Base-by-base conservation (phyloP, 108 stramenopile genomes). In the Cyclotella atomus region DNA sequence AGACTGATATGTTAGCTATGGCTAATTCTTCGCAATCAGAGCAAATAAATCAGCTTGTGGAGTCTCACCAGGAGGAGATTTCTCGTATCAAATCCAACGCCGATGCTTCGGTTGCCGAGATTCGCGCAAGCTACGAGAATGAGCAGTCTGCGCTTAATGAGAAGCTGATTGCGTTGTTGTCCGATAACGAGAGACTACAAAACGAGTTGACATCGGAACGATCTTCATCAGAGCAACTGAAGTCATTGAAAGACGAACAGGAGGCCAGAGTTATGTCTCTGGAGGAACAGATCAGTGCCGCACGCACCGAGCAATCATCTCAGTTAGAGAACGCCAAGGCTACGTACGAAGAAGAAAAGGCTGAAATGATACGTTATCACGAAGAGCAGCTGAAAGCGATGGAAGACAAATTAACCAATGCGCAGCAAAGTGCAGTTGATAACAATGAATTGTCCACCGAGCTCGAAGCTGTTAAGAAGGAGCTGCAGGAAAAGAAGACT, bases 381-480 rank as follows among this genome's bases (percentile, higher is more conserved):
- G 54, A 81, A 41, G 52, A 74, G 2, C 61, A 83, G 17, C 16
- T 76, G 21, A 57, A 36, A 21, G 29, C 25, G 19, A 23, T 44
- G 38, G 6, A 41, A 29, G 36, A 62, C n/a, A 28, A 32, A 20
- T 28, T 52, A 15, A 24, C 25, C 50, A 36, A 72, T 20, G 64
- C 25, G 6, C 23, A 47, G 28, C 43, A 65, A 33, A 53, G 24
- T 41, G 38, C 38, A 6, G 38, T 9, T 3, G 14, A n/a, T 34
- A 53, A 43, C 23, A 36, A 68, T 10, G 69, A 75, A 10, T 23
- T 83, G 19, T 28, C 60, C 10, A n/a, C 34, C 20, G 81, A 68
- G 29, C 73, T 80, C 38, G 60, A 81, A 25, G 78, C 70, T 65
- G 75, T 84, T 20, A 67, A 73, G 14, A 63, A 77, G 32, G 83